These are phyloP conservation scores for Clavispora asparagi DNA, from an alignment of 805 yeast species.

Conservation along the genomic window DNA sequence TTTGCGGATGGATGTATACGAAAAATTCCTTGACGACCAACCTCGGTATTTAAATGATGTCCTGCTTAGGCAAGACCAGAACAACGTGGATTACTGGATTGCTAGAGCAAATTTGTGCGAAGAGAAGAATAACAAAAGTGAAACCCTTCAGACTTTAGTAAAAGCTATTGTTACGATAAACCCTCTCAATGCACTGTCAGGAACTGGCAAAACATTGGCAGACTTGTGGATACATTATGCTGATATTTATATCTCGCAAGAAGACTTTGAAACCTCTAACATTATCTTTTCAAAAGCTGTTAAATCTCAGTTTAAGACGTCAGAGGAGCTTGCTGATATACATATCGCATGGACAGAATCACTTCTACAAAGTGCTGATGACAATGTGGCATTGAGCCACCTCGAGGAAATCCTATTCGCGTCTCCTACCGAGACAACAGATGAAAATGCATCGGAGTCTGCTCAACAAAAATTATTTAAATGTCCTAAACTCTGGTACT, in stretches of 20 bases:
- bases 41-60: slow-evolving; percentile 62
- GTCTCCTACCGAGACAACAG: slow-evolving; percentile 13
- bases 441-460: slow-evolving; percentile 38
- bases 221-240: slow-evolving; percentile 72
- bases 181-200: slow-evolving; percentile 41
- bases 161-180: slow-evolving; percentile 63
- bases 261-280: slow-evolving; percentile 56
- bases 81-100: slow-evolving; percentile 66
- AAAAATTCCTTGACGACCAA: slow-evolving; percentile 49
- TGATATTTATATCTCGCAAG: slow-evolving; percentile 49
- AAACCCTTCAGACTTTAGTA: slow-evolving; percentile 48
- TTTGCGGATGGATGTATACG: slow-evolving; percentile 5
- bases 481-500: slow-evolving; percentile 64
- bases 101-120: slow-evolving; percentile 49
- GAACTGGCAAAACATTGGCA: slow-evolving; percentile 35
- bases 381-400: slow-evolving; percentile 33
- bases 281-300: slow-evolving; percentile 59
- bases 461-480: slow-evolving; percentile 56
- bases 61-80: slow-evolving; percentile 52
- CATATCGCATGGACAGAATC: slow-evolving; percentile 76
- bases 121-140: slow-evolving; percentile 23
- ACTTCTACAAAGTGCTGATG: slow-evolving; percentile 47
- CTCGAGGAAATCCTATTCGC: slow-evolving; percentile 26
- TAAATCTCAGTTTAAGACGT: slow-evolving; percentile 60
- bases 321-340: slow-evolving; percentile 61